Conservation (phyloP, 805 yeast genomes). For the Saccharomyces jurei region DNA sequence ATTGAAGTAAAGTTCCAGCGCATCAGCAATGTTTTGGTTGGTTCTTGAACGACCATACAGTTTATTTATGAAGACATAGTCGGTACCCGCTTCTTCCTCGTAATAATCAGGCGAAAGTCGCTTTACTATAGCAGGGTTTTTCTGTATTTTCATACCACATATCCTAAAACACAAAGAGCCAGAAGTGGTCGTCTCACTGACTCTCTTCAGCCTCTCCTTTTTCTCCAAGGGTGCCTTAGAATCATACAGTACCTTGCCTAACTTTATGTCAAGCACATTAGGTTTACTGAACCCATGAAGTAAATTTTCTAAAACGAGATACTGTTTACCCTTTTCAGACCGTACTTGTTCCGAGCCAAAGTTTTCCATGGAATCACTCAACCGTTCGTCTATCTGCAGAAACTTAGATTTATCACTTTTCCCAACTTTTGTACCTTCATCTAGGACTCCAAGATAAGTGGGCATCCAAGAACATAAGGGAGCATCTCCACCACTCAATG, state of each 20-base stretch:
- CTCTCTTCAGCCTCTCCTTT: conserved; percentile 48
- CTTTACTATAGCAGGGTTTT: conserved; percentile 2
- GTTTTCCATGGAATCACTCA: neutral
- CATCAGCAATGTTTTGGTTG: conserved; percentile 35
- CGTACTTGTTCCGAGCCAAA: neutral
- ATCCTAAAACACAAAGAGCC: conserved; percentile 69
- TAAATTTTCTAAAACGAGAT: conserved; percentile 65
- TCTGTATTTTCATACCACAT: conserved; percentile 74
- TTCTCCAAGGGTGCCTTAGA: conserved; percentile 52
- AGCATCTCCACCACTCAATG: conserved; percentile 17
- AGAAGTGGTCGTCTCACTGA: conserved; percentile 67
- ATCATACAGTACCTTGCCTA: conserved; percentile 70
- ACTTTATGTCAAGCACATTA: conserved; percentile 71
- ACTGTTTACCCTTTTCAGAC: conserved; percentile 25
- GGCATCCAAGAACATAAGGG: conserved; percentile 26
- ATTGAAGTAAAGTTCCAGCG: conserved; percentile 41
- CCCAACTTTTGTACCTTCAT: conserved; percentile 13
- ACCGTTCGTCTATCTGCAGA: neutral
- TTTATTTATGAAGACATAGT: conserved; percentile 52
- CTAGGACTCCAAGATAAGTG: conserved; percentile 22
- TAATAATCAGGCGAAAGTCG: conserved; percentile 3
- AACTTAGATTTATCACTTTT: neutral
- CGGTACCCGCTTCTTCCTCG: conserved; percentile 29
- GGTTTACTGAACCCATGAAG: conserved; percentile 57
- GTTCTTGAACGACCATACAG: conserved; percentile 59